Evolutionary conservation across 2,329 filamentous ascomycete genomes (phyloP).

Genomic region (Herpotrichia juniperi): DNA sequence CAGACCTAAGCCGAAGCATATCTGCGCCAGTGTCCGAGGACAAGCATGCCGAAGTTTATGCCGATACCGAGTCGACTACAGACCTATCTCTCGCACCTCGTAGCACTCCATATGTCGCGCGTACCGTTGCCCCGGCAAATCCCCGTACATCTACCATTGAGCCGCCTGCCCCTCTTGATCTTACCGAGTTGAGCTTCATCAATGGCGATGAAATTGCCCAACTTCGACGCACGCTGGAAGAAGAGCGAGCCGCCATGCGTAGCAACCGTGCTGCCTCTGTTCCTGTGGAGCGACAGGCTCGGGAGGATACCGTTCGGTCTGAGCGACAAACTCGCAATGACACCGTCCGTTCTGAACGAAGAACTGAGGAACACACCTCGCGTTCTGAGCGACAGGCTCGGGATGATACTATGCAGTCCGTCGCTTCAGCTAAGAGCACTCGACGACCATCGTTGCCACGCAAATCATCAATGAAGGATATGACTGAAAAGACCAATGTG

Average conservation of each 20-base stretch:
- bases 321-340: slow-evolving; percentile 41
- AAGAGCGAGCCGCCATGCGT: slow-evolving; percentile 56
- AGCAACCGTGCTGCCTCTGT: slow-evolving; percentile 25
- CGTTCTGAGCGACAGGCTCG: slow-evolving; percentile 42
- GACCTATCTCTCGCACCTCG: slow-evolving; percentile 46
- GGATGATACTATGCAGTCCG: slow-evolving; percentile 48
- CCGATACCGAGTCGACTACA: slow-evolving; percentile 46
- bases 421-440: slow-evolving; percentile 45
- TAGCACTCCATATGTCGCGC: slow-evolving; percentile 33
- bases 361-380: slow-evolving; percentile 45
- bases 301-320: slow-evolving; percentile 48
- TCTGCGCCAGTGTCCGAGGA: slow-evolving; percentile 35
- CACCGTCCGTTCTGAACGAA: neutral
- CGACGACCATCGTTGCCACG: slow-evolving; percentile 51
- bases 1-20: slow-evolving; percentile 29
- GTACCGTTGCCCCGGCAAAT: slow-evolving; percentile 23
- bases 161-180: slow-evolving; percentile 36
- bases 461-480: slow-evolving; percentile 62
- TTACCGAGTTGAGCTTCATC: slow-evolving; percentile 63
- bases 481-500: slow-evolving; percentile 43
- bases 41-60: slow-evolving; percentile 31
- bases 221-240: slow-evolving; percentile 61
- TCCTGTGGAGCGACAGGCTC: slow-evolving; percentile 33
- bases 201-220: slow-evolving; percentile 59
- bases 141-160: slow-evolving; percentile 26